Base-by-base conservation (phyloP, 2,329 filamentous ascomycete genomes). In the Fonsecaea monophora region DNA sequence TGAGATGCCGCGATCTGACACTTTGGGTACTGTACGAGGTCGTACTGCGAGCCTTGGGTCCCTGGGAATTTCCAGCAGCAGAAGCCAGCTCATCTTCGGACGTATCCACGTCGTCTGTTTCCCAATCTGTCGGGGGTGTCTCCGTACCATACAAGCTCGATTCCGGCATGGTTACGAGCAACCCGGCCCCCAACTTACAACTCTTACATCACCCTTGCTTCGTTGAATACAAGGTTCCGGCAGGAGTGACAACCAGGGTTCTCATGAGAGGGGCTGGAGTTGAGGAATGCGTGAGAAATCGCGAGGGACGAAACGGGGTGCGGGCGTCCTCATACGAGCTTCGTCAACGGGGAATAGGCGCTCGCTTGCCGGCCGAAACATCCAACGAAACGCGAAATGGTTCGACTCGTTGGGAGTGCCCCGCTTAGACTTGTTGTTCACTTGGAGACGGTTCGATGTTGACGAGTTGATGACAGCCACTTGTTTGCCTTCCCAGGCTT, bases 1-100 rank as follows among this genome's bases (percentile, higher is more conserved):
- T 59, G 37, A 62, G 64, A 54, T 66, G 53, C 13, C 13, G 21
- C 45, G 60, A 66, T 21, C 42, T n/a, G 32, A 42, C 12, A 13
- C 8, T 25, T 1, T 13, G 25, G 18, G 18, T 30, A 13, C 45
- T 30, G 45, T 4, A 12, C 45, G 45, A 25, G 10, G 45, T 50
- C 3, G 18, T 25, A 3, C 21, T 50, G 10, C 21, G 18, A 50
- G 45, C 21, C 18, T 50, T 50, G 30, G 25, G 18, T 18, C 10
- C 45, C 2, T 50, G 25, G 18, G 18, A 8, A 25, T 30, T 18
- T 25, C 25, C n/a, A n/a, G 42, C 12, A 48, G 30, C 18, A 45
- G n/a, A 60, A 3, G 34, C 4, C 32, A 34, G 8, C 34, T 60
- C 57, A 35, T 60, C 42, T 35, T 60, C 57, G 8, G 42, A 38